Base-by-base conservation (phyloP, 805 yeast species). In the Candida taoyuanica region DNA sequence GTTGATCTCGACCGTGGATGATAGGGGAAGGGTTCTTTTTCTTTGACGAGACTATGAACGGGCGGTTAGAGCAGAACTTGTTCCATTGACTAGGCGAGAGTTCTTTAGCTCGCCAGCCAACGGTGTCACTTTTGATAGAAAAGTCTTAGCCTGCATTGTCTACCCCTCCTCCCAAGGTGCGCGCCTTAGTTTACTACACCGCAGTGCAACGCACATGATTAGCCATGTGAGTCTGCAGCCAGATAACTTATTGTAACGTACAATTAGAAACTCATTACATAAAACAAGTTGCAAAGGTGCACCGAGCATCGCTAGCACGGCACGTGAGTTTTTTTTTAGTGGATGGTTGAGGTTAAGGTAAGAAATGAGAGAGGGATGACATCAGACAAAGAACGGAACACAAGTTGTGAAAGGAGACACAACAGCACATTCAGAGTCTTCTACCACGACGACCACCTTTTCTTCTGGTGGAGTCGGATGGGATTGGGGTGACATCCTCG, bases 371-470 rank as follows among this genome's bases (percentile, higher is more conserved):
- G 30, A 25, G 25, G 13, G 13, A 25, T 25, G 30, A 18, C 13
- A 24, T 29, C 20, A 25, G 33, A 29, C 35, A 31, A 29, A 33
- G 31, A 32, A 39, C 34, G 30, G n/a, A n/a, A n/a, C n/a, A 41
- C 34, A 41, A 37, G 36, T 39, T 32, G 19, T 17, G 35, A 20
- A 35, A 33, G 14, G n/a, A n/a, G n/a, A 19, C 18, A 35, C 31
- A 31, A 17, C 33, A 35, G 39, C 35, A 27, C 39, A 34, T 29
- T 74, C 73, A 86, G 76, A 89, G 84, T 85, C 99, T 88, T 84
- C 98, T 91, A 91, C 99, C 99, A 83, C 99, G 89, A 81, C 98
- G 93, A 86, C 99, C 99, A 87, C 98, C 98, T 95, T 93, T 94
- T 87, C 91, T 86, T 85, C 99, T 93, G 73, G 98, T 94, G 65